These are phyloP conservation scores for Hymenoscyphus scutula DNA, from an alignment of 2,329 filamentous ascomycete species.

Conservation along the genomic window DNA sequence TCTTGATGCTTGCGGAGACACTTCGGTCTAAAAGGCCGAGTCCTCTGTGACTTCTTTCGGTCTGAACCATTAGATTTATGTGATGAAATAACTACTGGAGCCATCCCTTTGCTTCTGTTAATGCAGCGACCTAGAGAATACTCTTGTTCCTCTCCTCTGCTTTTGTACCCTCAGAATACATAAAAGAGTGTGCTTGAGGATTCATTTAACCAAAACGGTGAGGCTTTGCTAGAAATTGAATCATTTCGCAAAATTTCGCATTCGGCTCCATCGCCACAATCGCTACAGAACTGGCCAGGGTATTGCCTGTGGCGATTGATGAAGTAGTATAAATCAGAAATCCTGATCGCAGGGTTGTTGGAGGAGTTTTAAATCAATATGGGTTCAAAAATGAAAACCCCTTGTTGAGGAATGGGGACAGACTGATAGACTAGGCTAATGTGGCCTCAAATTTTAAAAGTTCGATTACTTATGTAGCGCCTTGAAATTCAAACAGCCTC, in stretches of 20 bases:
- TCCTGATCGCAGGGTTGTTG: not conserved
- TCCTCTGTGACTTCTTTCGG: too few species aligned
- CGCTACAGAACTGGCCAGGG: not conserved
- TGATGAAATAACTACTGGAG: conserved; percentile 1
- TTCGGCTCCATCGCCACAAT: too few species aligned
- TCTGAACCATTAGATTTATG: not conserved
- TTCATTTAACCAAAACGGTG: not conserved
- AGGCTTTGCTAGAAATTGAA: not conserved
- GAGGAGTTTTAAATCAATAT: not conserved
- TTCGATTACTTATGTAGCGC: not conserved
- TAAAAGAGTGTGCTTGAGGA: too few species aligned
- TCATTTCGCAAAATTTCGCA: not conserved
- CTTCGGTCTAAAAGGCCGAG: too few species aligned
- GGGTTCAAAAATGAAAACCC: not conserved
- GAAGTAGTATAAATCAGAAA: too few species aligned
- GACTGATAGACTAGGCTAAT: not conserved
- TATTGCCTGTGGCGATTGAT: not conserved
- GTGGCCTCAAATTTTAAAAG: not conserved
- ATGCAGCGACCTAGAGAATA: too few species aligned
- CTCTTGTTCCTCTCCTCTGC: too few species aligned
- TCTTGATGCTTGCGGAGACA: too few species aligned
- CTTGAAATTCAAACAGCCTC: not conserved
- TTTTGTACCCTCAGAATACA: too few species aligned
- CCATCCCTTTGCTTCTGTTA: too few species aligned
- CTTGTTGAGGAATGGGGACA: not conserved